Conservation (phyloP, 2,329 filamentous ascomycete genomes). For the Ascochyta rabiei region DNA sequence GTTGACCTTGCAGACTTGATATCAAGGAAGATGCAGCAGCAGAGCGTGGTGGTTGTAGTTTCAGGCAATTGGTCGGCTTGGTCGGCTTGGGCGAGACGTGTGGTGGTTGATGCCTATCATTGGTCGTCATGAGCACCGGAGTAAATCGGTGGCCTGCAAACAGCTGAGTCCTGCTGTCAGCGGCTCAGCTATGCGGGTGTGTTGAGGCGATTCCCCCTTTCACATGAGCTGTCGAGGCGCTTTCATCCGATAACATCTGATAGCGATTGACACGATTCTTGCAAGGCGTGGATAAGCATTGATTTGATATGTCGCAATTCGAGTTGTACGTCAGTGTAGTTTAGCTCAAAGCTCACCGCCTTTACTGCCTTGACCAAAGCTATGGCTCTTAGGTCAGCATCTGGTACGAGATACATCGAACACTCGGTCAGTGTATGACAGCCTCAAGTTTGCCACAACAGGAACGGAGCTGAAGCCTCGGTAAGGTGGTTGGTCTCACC, state of each 20-base stretch:
- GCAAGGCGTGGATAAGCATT: background rate
- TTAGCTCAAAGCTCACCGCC: background rate
- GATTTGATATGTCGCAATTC: no score
- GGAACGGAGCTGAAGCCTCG: slow-evolving; percentile 8
- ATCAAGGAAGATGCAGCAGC: background rate
- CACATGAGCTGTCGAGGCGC: slow-evolving; percentile 9
- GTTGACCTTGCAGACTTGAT: background rate
- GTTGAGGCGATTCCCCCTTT: slow-evolving; percentile 4
- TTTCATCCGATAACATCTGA: slow-evolving; percentile 2
- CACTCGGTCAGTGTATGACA: slow-evolving; percentile 13
- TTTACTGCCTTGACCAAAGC: background rate
- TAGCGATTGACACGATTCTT: background rate
- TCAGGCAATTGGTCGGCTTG: background rate
- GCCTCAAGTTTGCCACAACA: slow-evolving; percentile 14
- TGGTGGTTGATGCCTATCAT: background rate
- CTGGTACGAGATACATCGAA: background rate
- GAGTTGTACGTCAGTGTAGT: no score
- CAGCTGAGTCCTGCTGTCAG: slow-evolving; percentile 5
- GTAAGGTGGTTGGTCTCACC: slow-evolving; percentile 6
- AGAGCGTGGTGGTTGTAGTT: background rate
- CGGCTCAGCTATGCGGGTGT: background rate
- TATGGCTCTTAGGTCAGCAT: background rate
- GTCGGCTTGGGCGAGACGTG: background rate
- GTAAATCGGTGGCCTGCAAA: background rate
- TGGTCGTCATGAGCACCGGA: background rate